A percentile compares a stretch with the other conserved stretches of the same genome.
These are phyloP conservation scores for Pestalotiopsis sp. DNA, from an alignment of 2,329 filamentous ascomycete species.

Conservation along the genomic window DNA sequence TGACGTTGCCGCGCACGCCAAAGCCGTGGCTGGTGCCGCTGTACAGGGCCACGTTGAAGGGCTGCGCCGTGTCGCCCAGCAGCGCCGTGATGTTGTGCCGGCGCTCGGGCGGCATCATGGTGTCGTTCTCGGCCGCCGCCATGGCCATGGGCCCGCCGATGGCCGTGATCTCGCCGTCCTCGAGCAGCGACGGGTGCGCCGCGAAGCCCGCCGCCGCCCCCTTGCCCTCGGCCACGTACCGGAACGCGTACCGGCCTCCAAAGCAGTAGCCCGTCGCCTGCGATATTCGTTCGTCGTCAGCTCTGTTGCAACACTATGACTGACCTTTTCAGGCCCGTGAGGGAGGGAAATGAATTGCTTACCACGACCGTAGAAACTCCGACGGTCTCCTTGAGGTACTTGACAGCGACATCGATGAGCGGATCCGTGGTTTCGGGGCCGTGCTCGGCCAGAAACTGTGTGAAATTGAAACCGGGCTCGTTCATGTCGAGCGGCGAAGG, in stretches of 20 bases:
- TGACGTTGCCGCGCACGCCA: slow-evolving; percentile 66
- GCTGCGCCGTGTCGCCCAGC: slow-evolving; percentile 50
- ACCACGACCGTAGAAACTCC: slow-evolving; percentile 56
- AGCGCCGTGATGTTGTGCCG: slow-evolving; percentile 62
- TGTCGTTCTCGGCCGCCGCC: slow-evolving; percentile 64
- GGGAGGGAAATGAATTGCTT: not conserved
- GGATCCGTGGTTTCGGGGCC: slow-evolving; percentile 43
- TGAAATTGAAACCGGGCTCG: slow-evolving; percentile 26
- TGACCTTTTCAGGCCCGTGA: not conserved
- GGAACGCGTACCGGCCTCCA: slow-evolving; percentile 59
- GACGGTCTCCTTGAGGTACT: slow-evolving; percentile 46
- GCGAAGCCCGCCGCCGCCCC: slow-evolving; percentile 61
- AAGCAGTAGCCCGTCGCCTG: slow-evolving; percentile 64
- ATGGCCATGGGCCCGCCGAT: slow-evolving; percentile 62
- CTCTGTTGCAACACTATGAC: not conserved
- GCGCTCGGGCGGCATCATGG: slow-evolving; percentile 57
- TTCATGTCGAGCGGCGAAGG: slow-evolving; percentile 33
- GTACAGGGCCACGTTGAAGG: slow-evolving; percentile 74
- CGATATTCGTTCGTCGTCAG: not conserved
- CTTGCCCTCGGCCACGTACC: slow-evolving; percentile 53
- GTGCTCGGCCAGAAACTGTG: slow-evolving; percentile 38
- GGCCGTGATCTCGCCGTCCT: slow-evolving; percentile 59
- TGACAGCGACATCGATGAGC: slow-evolving; percentile 47
- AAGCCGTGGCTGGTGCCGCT: slow-evolving; percentile 74
- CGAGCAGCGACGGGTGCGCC: slow-evolving; percentile 67